Percentiles rank a stretch among this genome's conserved stretches.
Evolutionary conservation across 2,329 filamentous ascomycete genomes (phyloP).

Genomic region (Hymenoscyphus scutula): DNA sequence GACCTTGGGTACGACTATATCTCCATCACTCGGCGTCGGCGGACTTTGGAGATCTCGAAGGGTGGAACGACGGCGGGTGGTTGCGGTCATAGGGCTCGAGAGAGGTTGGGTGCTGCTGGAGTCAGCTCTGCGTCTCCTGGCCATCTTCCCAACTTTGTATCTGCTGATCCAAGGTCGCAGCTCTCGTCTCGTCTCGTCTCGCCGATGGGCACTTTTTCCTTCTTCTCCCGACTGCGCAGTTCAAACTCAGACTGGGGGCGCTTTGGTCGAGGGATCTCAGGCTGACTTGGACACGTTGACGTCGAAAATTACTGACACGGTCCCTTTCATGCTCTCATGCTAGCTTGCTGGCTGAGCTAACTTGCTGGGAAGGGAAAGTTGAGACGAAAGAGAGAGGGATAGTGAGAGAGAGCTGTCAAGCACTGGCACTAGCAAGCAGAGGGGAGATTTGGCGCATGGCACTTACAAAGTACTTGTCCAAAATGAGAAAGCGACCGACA

Average conservation of each 20-base stretch:
- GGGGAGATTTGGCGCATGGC: background rate
- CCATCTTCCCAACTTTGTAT: constrained; percentile 26
- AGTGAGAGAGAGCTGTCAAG: background rate
- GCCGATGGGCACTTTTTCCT: background rate
- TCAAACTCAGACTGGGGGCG: constrained; percentile 9
- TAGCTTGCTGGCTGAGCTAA: constrained; percentile 14
- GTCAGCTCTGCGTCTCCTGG: constrained; percentile 38
- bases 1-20: constrained; percentile 45
- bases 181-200: too few species aligned
- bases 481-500: constrained; percentile 8
- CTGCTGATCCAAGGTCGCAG: background rate
- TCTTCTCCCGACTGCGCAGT: background rate
- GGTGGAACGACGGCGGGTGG: constrained; percentile 45
- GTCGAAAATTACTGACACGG: constrained; percentile 17
- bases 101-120: constrained; percentile 36
- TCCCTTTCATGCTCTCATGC: constrained; percentile 14
- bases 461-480: constrained; percentile 12
- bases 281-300: constrained; percentile 24
- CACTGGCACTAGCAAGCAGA: background rate
- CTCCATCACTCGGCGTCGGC: constrained; percentile 42
- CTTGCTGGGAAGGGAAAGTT: background rate
- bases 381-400: background rate
- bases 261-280: constrained; percentile 13
- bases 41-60: constrained; percentile 45
- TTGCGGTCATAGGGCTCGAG: constrained; percentile 39